Conservation (phyloP, 306 rosid species). For the Trifolium pratense region DNA sequence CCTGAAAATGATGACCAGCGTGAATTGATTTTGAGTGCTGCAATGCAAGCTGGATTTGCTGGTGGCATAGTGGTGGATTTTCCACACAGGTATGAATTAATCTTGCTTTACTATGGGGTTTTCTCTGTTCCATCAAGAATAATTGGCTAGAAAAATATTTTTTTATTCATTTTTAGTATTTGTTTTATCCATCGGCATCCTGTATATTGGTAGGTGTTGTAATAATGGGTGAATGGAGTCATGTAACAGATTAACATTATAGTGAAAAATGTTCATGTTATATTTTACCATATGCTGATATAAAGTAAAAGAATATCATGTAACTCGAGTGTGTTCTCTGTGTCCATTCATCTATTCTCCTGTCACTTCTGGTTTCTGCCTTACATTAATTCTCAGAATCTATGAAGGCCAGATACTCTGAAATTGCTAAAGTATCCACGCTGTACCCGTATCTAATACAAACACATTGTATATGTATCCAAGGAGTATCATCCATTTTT, state of each 20-base stretch:
- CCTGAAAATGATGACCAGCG: conserved; percentile 79
- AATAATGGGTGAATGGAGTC: conserved; percentile 19
- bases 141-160: background rate
- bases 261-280: background rate
- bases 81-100: conserved; percentile 76
- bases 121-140: conserved; percentile 23
- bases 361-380: conserved; percentile 2
- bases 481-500: background rate
- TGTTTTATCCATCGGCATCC: conserved; percentile 6
- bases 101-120: background rate
- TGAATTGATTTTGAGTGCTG: conserved; percentile 75
- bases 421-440: background rate
- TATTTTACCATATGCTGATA: conserved; percentile 3
- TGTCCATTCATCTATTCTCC: conserved; percentile 28
- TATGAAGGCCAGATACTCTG: background rate
- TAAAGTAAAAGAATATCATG: conserved; percentile 8
- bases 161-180: background rate
- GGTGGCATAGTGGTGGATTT: conserved; percentile 92
- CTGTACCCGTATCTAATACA: background rate
- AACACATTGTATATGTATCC: background rate
- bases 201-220: conserved; percentile 18
- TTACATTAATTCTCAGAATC: conserved; percentile 3
- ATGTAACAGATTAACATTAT: conserved; percentile 1
- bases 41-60: conserved; percentile 92
- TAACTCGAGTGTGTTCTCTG: conserved; percentile 15